Evolutionary conservation across 2,329 filamentous ascomycete species (phyloP).

Genomic region (Venturiaceae sp.): DNA sequence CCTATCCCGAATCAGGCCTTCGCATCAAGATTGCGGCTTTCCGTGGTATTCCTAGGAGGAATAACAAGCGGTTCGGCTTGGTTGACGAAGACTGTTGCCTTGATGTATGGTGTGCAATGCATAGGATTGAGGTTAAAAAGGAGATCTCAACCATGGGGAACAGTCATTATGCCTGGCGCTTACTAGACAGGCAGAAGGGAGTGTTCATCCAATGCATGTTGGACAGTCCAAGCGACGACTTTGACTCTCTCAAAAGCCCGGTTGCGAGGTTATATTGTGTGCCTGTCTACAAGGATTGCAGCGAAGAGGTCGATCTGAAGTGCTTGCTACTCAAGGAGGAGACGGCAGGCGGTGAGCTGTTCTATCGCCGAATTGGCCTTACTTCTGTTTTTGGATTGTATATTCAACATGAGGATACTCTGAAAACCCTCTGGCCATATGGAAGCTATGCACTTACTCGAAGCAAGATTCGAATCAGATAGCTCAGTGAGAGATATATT

Average conservation of each 20-base stretch:
- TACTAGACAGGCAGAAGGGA: not conserved
- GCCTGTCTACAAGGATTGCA: not conserved
- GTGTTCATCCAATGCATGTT: not conserved
- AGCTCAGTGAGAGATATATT: too few relatives aligned
- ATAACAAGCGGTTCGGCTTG: not conserved
- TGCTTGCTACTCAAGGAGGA: too few relatives aligned
- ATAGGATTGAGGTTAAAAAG: not conserved
- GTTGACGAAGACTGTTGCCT: not conserved
- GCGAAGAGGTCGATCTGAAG: too few relatives aligned
- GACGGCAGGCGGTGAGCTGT: too few relatives aligned
- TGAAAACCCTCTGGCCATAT: too few relatives aligned
- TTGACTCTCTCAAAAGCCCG: not conserved
- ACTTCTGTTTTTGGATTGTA: too few relatives aligned
- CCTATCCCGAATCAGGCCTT: conserved; percentile 9
- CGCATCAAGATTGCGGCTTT: conserved; percentile 10
- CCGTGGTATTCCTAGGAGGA: not conserved
- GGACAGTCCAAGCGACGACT: conserved; percentile 1
- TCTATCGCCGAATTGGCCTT: too few relatives aligned
- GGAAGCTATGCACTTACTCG: too few relatives aligned
- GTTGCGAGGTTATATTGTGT: not conserved
- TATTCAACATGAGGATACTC: too few relatives aligned
- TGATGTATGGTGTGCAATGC: not conserved
- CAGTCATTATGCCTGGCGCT: too few relatives aligned
- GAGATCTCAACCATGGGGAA: not conserved
- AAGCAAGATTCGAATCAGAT: too few relatives aligned